Conservation (phyloP, 78 protist genomes). For the Planoprotostelium fungivorum region DNA sequence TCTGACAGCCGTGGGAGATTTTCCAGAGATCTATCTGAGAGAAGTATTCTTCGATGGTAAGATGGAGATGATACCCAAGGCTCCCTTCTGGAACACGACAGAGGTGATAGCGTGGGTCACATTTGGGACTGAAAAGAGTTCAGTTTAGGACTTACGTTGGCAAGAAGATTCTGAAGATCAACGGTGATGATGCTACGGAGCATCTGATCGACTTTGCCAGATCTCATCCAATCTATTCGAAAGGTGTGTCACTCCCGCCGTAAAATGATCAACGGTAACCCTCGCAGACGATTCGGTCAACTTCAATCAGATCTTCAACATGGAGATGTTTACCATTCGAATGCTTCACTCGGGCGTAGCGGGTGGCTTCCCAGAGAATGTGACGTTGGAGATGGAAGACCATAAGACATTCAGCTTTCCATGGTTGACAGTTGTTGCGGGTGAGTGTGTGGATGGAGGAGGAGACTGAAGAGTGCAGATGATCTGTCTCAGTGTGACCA, state of each 20-base stretch:
- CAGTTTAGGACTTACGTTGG: background rate
- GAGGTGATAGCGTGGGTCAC: background rate
- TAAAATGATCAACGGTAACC: background rate
- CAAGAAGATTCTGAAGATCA: background rate
- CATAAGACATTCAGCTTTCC: background rate
- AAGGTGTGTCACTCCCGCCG: background rate
- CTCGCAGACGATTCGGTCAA: background rate
- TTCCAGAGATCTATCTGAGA: background rate
- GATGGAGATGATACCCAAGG: no score
- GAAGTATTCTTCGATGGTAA: background rate
- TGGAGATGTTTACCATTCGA: background rate
- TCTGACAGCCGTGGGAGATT: background rate
- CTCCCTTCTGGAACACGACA: background rate
- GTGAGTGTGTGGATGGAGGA: no score
- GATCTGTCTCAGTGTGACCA: no score
- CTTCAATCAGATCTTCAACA: background rate
- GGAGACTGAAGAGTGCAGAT: no score
- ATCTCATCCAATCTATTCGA: background rate
- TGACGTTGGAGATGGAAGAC: background rate
- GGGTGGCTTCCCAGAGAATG: background rate
- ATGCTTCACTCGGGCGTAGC: background rate
- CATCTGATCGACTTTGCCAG: background rate
- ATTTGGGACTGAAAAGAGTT: background rate
- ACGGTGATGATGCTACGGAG: background rate
- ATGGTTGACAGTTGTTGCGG: no score